Conservation (phyloP, 225 moss, liverwort and hornwort genomes). For the Pseudisothecium myosuroides region DNA sequence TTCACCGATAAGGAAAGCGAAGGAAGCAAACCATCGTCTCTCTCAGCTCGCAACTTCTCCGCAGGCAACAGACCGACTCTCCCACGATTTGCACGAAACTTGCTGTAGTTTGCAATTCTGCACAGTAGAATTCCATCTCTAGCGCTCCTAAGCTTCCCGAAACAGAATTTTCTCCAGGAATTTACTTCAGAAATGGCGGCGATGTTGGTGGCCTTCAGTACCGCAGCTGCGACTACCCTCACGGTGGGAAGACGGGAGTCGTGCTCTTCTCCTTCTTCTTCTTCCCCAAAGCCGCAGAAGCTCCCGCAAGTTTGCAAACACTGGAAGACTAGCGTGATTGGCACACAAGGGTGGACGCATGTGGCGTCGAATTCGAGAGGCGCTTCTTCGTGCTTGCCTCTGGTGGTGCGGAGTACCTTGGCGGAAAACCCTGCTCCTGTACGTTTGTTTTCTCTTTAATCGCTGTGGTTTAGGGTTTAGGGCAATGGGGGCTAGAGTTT, state of each 20-base stretch:
- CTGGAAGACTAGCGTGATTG: background rate
- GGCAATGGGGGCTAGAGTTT: background rate
- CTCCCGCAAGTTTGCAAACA: background rate
- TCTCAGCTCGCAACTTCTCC: background rate
- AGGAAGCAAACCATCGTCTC: background rate
- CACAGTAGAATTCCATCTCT: background rate
- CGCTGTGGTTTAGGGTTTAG: background rate
- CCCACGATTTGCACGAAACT: background rate
- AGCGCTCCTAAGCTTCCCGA: background rate
- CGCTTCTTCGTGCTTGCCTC: background rate
- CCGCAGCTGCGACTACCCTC: background rate
- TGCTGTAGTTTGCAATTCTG: background rate
- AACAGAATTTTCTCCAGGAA: background rate
- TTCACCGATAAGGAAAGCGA: background rate
- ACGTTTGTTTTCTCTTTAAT: background rate
- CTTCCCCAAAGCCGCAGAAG: background rate
- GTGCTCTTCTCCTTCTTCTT: background rate
- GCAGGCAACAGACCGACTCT: background rate
- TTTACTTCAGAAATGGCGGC: background rate
- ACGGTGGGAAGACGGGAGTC: background rate
- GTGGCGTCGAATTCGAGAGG: background rate
- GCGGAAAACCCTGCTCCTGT: constrained; percentile 15
- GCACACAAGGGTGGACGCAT: background rate
- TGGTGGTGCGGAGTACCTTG: background rate
- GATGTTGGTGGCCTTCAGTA: background rate